These are phyloP conservation scores for Sporothrix protearum DNA, from an alignment of 2,329 filamentous ascomycete species.

Conservation along the genomic window DNA sequence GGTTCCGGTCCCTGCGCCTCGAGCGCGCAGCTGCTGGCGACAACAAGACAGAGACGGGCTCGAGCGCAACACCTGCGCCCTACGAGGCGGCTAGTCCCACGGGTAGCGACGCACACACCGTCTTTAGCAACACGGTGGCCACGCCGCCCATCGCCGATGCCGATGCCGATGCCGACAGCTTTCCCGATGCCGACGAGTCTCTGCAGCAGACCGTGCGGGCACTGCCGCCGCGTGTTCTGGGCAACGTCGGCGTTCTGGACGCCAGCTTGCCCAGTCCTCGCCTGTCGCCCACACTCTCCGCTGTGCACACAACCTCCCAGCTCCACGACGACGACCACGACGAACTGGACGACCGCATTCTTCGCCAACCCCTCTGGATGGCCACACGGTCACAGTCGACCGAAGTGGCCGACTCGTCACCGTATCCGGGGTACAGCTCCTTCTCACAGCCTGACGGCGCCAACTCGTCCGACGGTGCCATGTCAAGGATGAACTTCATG, in stretches of 20 bases:
- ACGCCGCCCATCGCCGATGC: constrained; percentile 74
- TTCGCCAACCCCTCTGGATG: constrained; percentile 32
- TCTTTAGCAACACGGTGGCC: constrained; percentile 62
- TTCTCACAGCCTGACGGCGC: constrained; percentile 23
- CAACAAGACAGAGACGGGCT: constrained; percentile 46
- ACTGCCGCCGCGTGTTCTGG: constrained; percentile 53
- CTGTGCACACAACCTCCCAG: constrained; percentile 50
- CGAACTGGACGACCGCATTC: constrained; percentile 41
- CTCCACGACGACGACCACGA: constrained; percentile 46
- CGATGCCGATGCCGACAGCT: constrained; percentile 65
- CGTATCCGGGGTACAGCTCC: constrained; percentile 19
- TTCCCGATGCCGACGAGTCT: constrained; percentile 50
- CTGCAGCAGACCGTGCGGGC: constrained; percentile 46
- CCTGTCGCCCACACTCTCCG: constrained; percentile 83
- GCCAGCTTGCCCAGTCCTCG: constrained; percentile 92
- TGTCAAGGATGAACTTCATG: constrained; percentile 52
- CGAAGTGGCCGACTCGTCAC: constrained; percentile 32
- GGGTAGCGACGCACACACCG: constrained; percentile 54
- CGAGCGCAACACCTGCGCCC: constrained; percentile 39
- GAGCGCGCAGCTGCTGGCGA: constrained; percentile 37
- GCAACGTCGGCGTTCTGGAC: constrained; percentile 74
- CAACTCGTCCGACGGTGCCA: constrained; percentile 24
- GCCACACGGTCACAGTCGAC: constrained; percentile 40
- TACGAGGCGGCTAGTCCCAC: constrained; percentile 52
- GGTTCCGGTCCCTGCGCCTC: constrained; percentile 41